Evolutionary conservation across 768 basidiomycete species (phyloP).

Genomic region (Calocybe indica): DNA sequence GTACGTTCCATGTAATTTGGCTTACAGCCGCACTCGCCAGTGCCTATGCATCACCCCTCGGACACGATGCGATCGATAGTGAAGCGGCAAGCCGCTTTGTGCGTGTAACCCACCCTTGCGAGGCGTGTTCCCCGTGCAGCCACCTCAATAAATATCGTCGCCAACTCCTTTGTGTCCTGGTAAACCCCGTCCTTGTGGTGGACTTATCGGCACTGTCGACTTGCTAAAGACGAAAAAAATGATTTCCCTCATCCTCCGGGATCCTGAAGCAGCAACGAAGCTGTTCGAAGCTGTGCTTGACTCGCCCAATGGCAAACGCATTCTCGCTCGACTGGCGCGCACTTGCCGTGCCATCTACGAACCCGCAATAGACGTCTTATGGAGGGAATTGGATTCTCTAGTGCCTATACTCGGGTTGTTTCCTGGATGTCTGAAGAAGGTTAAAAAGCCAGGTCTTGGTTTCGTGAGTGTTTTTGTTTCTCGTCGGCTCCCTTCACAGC

Average conservation of each 20-base stretch:
- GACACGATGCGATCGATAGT: slow-evolving; percentile 25
- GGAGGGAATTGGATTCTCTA: slow-evolving; percentile 75
- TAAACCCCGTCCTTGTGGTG: slow-evolving; percentile 16
- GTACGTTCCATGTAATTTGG: not conserved
- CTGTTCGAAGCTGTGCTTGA: slow-evolving; percentile 43
- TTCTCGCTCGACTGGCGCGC: slow-evolving; percentile 64
- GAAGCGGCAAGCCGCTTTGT: slow-evolving; percentile 14
- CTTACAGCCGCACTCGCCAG: slow-evolving; percentile 3
- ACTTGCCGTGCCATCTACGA: slow-evolving; percentile 72
- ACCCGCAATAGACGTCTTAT: slow-evolving; percentile 64
- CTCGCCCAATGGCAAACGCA: slow-evolving; percentile 58
- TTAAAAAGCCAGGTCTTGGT: slow-evolving; percentile 68
- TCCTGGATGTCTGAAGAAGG: slow-evolving; percentile 63
- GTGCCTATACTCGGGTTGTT: slow-evolving; percentile 69
- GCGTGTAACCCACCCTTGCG: slow-evolving; percentile 17
- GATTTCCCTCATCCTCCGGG: slow-evolving; percentile 51
- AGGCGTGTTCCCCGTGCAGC: slow-evolving; percentile 39
- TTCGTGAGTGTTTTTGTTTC: slow-evolving; percentile 44
- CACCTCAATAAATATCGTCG: slow-evolving; percentile 29
- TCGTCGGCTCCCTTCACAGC: not conserved
- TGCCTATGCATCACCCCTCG: slow-evolving; percentile 11
- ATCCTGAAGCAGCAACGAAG: slow-evolving; percentile 51
- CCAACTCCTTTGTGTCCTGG: slow-evolving; percentile 16
- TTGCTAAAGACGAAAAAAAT: slow-evolving; percentile 38
- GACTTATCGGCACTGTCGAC: too few relatives aligned